Conservation (phyloP, 495 filamentous ascomycete genomes). For the Zalerion maritima region DNA sequence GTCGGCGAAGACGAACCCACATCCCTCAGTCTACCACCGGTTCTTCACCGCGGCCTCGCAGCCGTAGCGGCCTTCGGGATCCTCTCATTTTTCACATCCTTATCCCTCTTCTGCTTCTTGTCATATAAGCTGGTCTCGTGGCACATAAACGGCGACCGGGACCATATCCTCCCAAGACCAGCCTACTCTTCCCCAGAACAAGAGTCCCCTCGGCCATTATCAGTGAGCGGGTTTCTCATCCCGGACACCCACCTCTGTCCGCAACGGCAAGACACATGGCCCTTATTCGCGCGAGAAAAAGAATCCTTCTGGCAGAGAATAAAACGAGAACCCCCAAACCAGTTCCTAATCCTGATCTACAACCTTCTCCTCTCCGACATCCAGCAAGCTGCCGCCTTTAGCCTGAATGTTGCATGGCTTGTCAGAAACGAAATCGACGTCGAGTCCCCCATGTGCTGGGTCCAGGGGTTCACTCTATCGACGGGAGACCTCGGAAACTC, state of each 20-base stretch:
- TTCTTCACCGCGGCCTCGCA: constrained; percentile 36
- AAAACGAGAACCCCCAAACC: constrained; percentile 33
- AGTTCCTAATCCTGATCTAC: constrained; percentile 59
- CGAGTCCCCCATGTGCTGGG: constrained; percentile 44
- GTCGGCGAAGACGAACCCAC: too few relatives aligned
- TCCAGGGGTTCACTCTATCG: constrained; percentile 57
- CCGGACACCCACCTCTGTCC: constrained; percentile 12
- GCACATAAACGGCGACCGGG: constrained; percentile 15
- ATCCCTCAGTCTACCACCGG: constrained; percentile 32
- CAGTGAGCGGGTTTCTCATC: constrained; percentile 13
- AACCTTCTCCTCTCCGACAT: constrained; percentile 64
- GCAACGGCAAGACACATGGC: constrained; percentile 5
- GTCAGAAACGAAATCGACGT: constrained; percentile 38
- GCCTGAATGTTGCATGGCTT: constrained; percentile 51
- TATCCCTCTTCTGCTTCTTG: constrained; percentile 37
- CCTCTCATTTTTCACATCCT: constrained; percentile 43
- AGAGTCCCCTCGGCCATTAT: constrained; percentile 5
- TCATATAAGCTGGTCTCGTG: constrained; percentile 44
- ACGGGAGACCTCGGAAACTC: constrained; percentile 56
- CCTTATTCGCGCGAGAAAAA: constrained; percentile 17
- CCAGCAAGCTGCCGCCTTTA: constrained; percentile 52
- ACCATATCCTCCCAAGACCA: constrained; percentile 10
- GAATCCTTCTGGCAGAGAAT: constrained; percentile 10
- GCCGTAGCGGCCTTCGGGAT: constrained; percentile 43
- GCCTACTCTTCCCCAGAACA: constrained; percentile 6